phyloP scores from a whole-genome alignment of 2,329 filamentous ascomycete species.

The Colletotrichum sp. region DNA sequence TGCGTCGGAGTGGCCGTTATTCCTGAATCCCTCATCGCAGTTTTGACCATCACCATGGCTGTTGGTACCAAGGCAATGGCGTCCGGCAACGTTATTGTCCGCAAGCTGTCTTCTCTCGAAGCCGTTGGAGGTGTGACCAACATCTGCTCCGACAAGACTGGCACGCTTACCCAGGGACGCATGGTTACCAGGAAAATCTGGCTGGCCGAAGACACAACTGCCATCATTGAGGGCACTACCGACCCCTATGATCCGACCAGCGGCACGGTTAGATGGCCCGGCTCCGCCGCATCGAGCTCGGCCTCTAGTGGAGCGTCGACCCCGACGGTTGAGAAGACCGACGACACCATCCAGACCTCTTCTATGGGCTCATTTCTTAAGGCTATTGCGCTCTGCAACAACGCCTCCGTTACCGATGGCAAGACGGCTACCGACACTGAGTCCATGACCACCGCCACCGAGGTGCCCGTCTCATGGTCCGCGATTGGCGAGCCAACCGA shows the following conservation, averaged over 20 bases:
- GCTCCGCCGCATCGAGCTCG: slow-evolving; percentile 37
- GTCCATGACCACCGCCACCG: slow-evolving; percentile 49
- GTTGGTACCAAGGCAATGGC: slow-evolving; percentile 70
- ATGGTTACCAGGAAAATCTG: slow-evolving; percentile 70
- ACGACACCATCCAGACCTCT: slow-evolving; percentile 29
- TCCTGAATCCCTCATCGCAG: slow-evolving; percentile 70
- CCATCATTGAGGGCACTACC: slow-evolving; percentile 58
- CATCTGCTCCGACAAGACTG: slow-evolving; percentile 75
- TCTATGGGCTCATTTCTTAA: slow-evolving; percentile 53
- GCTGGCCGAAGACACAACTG: slow-evolving; percentile 58
- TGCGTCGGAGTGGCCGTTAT: slow-evolving; percentile 69
- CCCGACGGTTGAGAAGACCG: slow-evolving; percentile 27
- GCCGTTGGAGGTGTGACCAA: slow-evolving; percentile 73
- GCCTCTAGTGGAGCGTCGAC: slow-evolving; percentile 26
- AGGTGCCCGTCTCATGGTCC: slow-evolving; percentile 50
- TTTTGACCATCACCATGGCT: slow-evolving; percentile 74
- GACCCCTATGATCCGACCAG: slow-evolving; percentile 67
- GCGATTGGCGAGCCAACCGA: slow-evolving; percentile 74
- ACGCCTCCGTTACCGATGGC: slow-evolving; percentile 52
- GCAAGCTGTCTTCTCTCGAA: slow-evolving; percentile 69
- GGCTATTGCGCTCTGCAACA: slow-evolving; percentile 68
- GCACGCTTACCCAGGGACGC: slow-evolving; percentile 69
- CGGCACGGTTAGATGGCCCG: slow-evolving; percentile 54
- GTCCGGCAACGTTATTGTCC: slow-evolving; percentile 67
- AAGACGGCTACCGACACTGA: slow-evolving; percentile 47